phyloP scores from a whole-genome alignment of 192 early-diverging fungal genomes.

The Rhizophagus clarus region DNA sequence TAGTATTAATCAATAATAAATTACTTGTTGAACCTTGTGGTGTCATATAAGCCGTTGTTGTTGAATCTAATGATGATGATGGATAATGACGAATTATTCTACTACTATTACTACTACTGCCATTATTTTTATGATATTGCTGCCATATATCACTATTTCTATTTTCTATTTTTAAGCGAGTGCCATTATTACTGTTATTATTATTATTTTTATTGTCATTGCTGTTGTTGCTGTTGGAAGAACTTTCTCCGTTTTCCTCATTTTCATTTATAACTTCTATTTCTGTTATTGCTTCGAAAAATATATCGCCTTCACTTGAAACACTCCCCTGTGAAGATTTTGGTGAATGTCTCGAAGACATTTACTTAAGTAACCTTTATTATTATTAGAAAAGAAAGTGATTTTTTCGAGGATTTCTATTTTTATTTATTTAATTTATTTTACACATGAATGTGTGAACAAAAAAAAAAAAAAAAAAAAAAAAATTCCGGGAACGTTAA shows the following conservation, averaged over 20 bases:
- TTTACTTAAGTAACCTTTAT: not conserved
- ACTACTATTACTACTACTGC: not conserved
- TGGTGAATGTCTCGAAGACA: slow-evolving; percentile 15
- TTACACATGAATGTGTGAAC: too few relatives aligned
- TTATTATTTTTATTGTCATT: not conserved
- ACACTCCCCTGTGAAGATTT: slow-evolving; percentile 20
- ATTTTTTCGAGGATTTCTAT: too few relatives aligned
- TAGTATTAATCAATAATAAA: slow-evolving; percentile 16
- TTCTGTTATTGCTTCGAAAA: slow-evolving; percentile 22
- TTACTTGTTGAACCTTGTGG: slow-evolving; percentile 19
- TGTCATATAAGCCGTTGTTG: slow-evolving; percentile 8
- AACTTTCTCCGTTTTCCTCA: not conserved
- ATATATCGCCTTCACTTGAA: slow-evolving; percentile 21
- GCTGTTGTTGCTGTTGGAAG: not conserved
- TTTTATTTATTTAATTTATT: too few relatives aligned
- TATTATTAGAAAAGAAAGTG: not conserved
- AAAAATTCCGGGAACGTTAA: too few relatives aligned
- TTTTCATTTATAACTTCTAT: slow-evolving; percentile 11
- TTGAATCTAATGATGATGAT: not conserved
- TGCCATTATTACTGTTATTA: not conserved
- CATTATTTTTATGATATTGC: not conserved
- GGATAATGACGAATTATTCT: not conserved
- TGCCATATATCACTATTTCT: not conserved
- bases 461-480: too few relatives aligned
- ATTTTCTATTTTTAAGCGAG: not conserved